Percentiles rank a stretch among this genome's conserved stretches.
phyloP scores from a whole-genome alignment of 352 stramenopile species.

The Phytophthora crassamura region DNA sequence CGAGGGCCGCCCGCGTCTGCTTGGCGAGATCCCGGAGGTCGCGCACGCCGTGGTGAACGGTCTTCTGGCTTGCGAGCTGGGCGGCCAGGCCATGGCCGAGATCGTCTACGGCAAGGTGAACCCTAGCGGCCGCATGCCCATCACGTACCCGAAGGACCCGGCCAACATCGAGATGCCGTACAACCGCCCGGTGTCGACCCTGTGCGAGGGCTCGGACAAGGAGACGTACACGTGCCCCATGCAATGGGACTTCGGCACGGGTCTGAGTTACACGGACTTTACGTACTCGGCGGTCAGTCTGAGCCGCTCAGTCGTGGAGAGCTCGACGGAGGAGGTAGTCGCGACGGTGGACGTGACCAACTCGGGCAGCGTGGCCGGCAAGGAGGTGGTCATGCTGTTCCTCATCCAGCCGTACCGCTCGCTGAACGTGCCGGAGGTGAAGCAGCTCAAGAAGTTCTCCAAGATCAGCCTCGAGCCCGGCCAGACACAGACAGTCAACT shows the following conservation, averaged over 20 bases:
- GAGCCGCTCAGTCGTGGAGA: slow-evolving; percentile 34
- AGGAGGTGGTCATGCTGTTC: slow-evolving; percentile 34
- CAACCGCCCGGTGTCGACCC: slow-evolving; percentile 59
- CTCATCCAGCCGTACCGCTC: slow-evolving; percentile 30
- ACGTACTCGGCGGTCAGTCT: slow-evolving; percentile 51
- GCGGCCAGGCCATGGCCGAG: slow-evolving; percentile 30
- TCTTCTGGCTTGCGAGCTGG: slow-evolving; percentile 26
- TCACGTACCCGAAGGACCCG: too few species aligned
- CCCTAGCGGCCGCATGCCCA: too few species aligned
- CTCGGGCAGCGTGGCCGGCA: slow-evolving; percentile 31
- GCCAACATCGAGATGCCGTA: slow-evolving; percentile 72
- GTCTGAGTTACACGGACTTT: slow-evolving; percentile 80
- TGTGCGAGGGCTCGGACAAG: slow-evolving; percentile 55
- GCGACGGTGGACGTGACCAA: slow-evolving; percentile 60
- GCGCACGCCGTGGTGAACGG: slow-evolving; percentile 38
- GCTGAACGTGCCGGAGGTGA: too few species aligned
- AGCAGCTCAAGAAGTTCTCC: too few species aligned
- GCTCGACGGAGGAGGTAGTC: slow-evolving; percentile 17
- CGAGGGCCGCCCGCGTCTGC: slow-evolving; percentile 57
- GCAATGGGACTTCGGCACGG: slow-evolving; percentile 82
- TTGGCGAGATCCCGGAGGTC: slow-evolving; percentile 53
- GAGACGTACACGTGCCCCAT: slow-evolving; percentile 48
- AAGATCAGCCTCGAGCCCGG: slow-evolving; percentile 39
- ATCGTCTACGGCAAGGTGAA: slow-evolving; percentile 39
- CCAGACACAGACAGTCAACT: slow-evolving; percentile 43